Evolutionary conservation across 768 basidiomycete species (phyloP), one percentile per base, ranked within the genome.

Genomic region (Pleurotus tuber-regium): DNA sequence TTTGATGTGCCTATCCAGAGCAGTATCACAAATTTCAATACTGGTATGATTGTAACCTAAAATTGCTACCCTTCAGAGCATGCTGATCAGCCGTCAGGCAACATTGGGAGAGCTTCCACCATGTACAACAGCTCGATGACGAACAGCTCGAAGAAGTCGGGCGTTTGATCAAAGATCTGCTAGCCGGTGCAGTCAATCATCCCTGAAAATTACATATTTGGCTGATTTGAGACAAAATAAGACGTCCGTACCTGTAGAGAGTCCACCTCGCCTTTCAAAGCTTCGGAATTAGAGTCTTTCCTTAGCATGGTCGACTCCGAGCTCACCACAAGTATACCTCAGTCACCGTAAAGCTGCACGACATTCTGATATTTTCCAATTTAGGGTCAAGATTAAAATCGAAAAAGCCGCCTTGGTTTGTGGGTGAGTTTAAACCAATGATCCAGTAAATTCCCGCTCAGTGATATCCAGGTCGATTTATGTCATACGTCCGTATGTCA

Each of bases 1-100:
- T n/a, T n/a, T n/a, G n/a, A n/a, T n/a, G n/a, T n/a, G n/a, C n/a
- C n/a, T n/a, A n/a, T n/a, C n/a, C n/a, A n/a, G n/a, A n/a, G n/a
- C n/a, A n/a, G n/a, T n/a, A n/a, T n/a, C n/a, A n/a, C 10, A 58
- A 71, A 58, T 55, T 59, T 4, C 63, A 72, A 16, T 72, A 73
- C 39, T 72, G 71, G 71, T 72, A 23, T 52, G 35, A 35, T 1
- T 35, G 14, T 35, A 14, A 14, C 6, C 18, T 33, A 11, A 11
- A 18, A 10, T 12, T 25, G 14, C 11, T 23, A 42, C 8, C 12
- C 25, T 24, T 16, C 2, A 33, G 23, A 38, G 12, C 11, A 26
- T 47, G 19, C 35, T 2, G 16, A 31, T 18, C 26, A 12, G 16
- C 24, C 40, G 35, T 16, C 5, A 36, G 5, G 35, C 35, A 36